A percentile compares a stretch with the other conserved stretches of the same genome.
phyloP scores from a whole-genome alignment of 306 rosid genomes.

The Acacia melanoxylon region DNA sequence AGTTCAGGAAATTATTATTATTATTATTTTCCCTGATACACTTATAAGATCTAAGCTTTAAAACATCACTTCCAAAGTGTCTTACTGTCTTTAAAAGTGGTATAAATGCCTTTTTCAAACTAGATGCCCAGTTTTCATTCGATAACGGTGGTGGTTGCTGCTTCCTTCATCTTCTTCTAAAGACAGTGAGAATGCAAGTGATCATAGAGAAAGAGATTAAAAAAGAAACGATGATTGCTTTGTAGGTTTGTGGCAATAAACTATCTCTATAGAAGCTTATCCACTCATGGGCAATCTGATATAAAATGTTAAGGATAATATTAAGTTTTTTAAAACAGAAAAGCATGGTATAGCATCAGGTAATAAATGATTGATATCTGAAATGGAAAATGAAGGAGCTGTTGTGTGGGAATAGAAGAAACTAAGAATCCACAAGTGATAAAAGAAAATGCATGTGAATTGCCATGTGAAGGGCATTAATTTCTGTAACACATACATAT shows the following conservation, averaged over 20 bases:
- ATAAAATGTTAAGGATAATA: slow-evolving; percentile 27
- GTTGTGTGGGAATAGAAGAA: slow-evolving; percentile 38
- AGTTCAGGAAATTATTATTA: not conserved
- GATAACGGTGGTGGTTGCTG: slow-evolving; percentile 36
- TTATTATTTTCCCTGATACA: not conserved
- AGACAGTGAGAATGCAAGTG: slow-evolving; percentile 34
- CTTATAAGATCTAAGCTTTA: not conserved
- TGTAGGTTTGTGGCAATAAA: slow-evolving; percentile 34
- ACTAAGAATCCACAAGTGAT: slow-evolving; percentile 40
- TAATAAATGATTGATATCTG: slow-evolving; percentile 45
- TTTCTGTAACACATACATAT: slow-evolving; percentile 37
- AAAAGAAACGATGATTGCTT: slow-evolving; percentile 36
- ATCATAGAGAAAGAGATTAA: slow-evolving; percentile 30
- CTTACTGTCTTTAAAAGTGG: not conserved
- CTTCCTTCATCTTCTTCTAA: slow-evolving; percentile 9
- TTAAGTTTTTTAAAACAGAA: slow-evolving; percentile 24
- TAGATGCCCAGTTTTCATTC: slow-evolving; percentile 31
- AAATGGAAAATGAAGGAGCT: slow-evolving; percentile 29
- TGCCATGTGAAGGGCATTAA: slow-evolving; percentile 79
- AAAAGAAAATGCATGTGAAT: slow-evolving; percentile 54
- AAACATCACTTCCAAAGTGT: slow-evolving; percentile 5
- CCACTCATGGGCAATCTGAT: slow-evolving; percentile 21
- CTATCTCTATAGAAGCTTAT: slow-evolving; percentile 33
- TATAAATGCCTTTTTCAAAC: slow-evolving; percentile 9
- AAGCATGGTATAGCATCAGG: slow-evolving; percentile 11